Evolutionary conservation across 1,284 basidiomycete species (phyloP).

Genomic region (Sanghuangporus weigelae): DNA sequence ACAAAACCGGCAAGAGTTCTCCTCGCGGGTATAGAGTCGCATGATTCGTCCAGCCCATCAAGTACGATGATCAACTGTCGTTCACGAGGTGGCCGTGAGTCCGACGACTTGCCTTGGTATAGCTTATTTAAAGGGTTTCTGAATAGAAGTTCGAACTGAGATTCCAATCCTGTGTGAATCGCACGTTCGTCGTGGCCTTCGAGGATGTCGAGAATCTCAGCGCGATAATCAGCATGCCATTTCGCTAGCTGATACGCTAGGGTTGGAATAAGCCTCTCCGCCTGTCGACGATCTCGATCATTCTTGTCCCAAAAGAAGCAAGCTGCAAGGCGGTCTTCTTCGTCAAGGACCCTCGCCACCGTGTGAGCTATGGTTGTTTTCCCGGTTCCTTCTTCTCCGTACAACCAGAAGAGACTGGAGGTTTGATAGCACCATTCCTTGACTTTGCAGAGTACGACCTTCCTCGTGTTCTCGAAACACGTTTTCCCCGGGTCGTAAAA

Average conservation of each 20-base stretch:
- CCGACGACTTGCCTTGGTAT: too few species aligned
- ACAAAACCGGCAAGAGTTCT: background rate
- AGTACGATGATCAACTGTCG: conserved; percentile 3
- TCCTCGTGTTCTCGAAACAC: background rate
- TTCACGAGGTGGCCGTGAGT: too few species aligned
- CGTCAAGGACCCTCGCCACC: background rate
- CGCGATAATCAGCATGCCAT: background rate
- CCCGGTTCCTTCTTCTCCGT: conserved; percentile 9
- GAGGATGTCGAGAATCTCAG: background rate
- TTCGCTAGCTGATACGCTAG: background rate
- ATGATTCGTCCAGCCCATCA: conserved; percentile 10
- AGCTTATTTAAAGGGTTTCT: too few species aligned
- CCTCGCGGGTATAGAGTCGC: too few species aligned
- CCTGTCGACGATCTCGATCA: background rate
- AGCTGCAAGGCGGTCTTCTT: background rate
- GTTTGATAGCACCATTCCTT: background rate
- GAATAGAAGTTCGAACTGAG: too few species aligned
- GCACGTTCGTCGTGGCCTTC: background rate
- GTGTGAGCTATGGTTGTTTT: conserved; percentile 10
- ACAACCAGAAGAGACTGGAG: background rate
- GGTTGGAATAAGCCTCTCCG: background rate
- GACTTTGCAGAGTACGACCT: background rate
- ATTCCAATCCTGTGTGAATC: too few species aligned
- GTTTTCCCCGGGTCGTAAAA: background rate
- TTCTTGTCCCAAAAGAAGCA: conserved; percentile 12